Evolutionary conservation across 2,329 filamentous ascomycete genomes (phyloP).

Genomic region (Fusarium luffae): DNA sequence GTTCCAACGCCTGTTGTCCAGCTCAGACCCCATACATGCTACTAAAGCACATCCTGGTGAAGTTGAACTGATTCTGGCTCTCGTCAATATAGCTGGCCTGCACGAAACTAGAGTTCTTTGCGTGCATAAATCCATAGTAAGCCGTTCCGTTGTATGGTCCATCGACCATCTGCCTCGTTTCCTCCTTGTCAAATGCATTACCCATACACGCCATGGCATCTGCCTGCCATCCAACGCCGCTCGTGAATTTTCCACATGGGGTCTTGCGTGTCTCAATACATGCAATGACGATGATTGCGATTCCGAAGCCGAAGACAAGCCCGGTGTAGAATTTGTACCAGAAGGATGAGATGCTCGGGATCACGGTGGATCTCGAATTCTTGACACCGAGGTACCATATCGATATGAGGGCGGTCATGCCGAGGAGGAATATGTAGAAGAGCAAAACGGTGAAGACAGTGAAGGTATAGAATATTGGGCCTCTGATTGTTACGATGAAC

Average conservation of each 20-base stretch:
- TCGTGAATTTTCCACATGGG: slow-evolving; percentile 23
- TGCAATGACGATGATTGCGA: not conserved
- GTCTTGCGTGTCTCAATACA: slow-evolving; percentile 20
- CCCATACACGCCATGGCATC: slow-evolving; percentile 9
- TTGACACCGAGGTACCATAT: not conserved
- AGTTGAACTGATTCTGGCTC: not conserved
- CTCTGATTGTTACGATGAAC: not conserved
- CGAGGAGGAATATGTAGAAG: not conserved
- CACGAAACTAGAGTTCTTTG: slow-evolving; percentile 2
- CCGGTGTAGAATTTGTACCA: slow-evolving; percentile 22
- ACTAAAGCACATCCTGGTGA: slow-evolving; percentile 14
- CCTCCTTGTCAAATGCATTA: not conserved
- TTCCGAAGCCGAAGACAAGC: not conserved
- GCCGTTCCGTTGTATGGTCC: slow-evolving; percentile 6
- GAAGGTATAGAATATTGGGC: not conserved
- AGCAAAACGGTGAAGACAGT: not conserved
- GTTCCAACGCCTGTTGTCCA: no score
- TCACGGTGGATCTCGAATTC: not conserved
- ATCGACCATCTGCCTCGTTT: not conserved
- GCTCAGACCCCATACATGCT: not conserved
- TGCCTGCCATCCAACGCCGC: not conserved
- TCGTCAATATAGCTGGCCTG: not conserved
- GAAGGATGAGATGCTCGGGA: slow-evolving; percentile 1
- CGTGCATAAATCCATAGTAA: not conserved
- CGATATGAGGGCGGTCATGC: not conserved